Conservation (phyloP, 352 stramenopile genomes). For the Aphanomyces astaci region DNA sequence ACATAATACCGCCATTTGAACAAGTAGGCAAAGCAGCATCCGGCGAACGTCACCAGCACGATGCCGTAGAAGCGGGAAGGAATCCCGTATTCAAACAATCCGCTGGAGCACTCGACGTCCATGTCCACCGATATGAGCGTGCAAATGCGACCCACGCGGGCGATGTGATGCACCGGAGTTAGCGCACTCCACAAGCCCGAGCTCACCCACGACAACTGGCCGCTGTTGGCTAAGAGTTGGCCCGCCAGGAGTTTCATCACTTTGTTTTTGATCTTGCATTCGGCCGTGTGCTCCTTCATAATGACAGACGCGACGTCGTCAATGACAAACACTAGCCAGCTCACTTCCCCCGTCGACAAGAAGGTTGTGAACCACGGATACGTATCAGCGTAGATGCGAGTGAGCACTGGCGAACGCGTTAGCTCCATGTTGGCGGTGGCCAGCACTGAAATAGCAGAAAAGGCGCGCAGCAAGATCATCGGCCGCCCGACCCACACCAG, state of each 20-base stretch:
- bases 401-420: background rate
- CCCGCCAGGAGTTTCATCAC: background rate
- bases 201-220: background rate
- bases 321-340: background rate
- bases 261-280: slow-evolving; percentile 8
- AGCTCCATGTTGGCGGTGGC: background rate
- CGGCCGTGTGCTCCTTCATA: slow-evolving; percentile 3
- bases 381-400: background rate
- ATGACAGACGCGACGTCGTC: background rate
- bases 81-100: background rate
- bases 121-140: background rate
- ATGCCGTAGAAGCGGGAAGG: background rate
- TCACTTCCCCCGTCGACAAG: background rate
- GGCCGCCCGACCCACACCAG: slow-evolving; percentile 15
- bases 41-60: background rate
- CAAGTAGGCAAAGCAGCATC: background rate
- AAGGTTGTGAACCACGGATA: slow-evolving; percentile 9
- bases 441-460: background rate
- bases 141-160: background rate
- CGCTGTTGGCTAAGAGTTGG: background rate
- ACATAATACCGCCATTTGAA: background rate
- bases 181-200: background rate
- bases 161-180: background rate
- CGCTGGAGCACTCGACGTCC: slow-evolving; percentile 3
- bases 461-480: background rate